Evolutionary conservation across 257 asterid species (phyloP), one percentile per base, ranked within the genome.

Genomic region (Solanum appendiculatum): DNA sequence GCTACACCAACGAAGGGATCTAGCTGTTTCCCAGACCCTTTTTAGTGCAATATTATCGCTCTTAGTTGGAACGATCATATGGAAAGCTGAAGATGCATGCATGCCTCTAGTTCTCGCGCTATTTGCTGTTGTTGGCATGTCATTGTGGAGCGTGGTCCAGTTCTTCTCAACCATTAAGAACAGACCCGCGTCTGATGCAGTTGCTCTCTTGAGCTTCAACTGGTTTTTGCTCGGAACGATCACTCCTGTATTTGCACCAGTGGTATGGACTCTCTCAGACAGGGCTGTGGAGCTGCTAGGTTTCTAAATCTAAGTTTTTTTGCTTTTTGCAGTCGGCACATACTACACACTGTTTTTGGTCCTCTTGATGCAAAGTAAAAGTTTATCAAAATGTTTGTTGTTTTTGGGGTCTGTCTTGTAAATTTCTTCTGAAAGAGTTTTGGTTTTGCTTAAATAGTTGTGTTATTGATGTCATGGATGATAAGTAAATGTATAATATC

Each of bases 161-260:
- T 89, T 91, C 86, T 90, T 91, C 66, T 37, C 84, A 27, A 86
- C 90, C n/a, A 77, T 91, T 16, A 89, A 90, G 64, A 90, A 91
- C 73, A 93, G 84, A 74, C 94, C 92, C 4, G 94, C 93, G 1
- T 78, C 88, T 9, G 95, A 92, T 69, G 93, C 93, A 0, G 93
- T 94, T 27, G 93, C 88, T 42, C 99, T 96, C 87, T 86, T 96
- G 88, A 90, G 99, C 93, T 87, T 92, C 88, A 95, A 96, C 89
- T 96, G 95, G 92, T 96, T 95, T 86, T 85, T 95, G 54, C 95
- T 96, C 0, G 98, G 99, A 36, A 85, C 91, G 1, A 46, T 93
- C 18, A 91, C 93, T 33, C 86, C 86, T 82, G 69, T 83, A n/a
- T 69, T 91, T 33, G 84, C 86, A 68, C 91, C 94, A 11, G 18